A percentile compares a stretch with the other conserved stretches of the same genome.
Conservation (phyloP, 306 rosid genomes). For the Vigna hirtella region DNA sequence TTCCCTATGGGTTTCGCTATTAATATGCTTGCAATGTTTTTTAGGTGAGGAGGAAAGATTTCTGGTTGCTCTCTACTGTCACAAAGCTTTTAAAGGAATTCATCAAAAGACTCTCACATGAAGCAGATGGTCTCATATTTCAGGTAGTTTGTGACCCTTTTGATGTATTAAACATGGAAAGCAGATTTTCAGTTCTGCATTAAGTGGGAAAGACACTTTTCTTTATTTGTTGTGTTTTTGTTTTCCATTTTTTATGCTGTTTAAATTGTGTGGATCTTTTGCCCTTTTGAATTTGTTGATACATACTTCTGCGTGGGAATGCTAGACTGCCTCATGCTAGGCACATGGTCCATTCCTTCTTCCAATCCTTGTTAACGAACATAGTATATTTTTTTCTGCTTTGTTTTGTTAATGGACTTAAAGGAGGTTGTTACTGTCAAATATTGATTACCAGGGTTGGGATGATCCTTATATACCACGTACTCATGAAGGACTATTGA, state of each 20-base stretch:
- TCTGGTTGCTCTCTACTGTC: conserved; percentile 97
- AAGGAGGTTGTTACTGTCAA: conserved; percentile 33
- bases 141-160: conserved; percentile 67
- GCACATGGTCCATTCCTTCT: conserved; percentile 38
- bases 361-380: conserved; percentile 26
- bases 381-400: neutral
- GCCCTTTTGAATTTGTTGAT: conserved; percentile 31
- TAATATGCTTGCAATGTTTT: conserved; percentile 49
- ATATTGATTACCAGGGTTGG: conserved; percentile 82
- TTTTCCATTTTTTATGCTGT: neutral
- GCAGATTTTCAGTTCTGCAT: conserved; percentile 28
- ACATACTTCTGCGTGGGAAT: conserved; percentile 34
- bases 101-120: conserved; percentile 93
- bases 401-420: conserved; percentile 30
- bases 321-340: conserved; percentile 10
- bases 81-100: conserved; percentile 89
- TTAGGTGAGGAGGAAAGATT: conserved; percentile 99
- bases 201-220: conserved; percentile 12
- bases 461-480: conserved; percentile 98
- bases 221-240: neutral
- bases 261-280: conserved; percentile 10
- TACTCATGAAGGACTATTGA: conserved; percentile 95
- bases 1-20: conserved; percentile 27
- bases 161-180: conserved; percentile 24
- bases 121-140: conserved; percentile 97